Conservation (phyloP, 345 rosid species). For the Gossypium mustelinum region DNA sequence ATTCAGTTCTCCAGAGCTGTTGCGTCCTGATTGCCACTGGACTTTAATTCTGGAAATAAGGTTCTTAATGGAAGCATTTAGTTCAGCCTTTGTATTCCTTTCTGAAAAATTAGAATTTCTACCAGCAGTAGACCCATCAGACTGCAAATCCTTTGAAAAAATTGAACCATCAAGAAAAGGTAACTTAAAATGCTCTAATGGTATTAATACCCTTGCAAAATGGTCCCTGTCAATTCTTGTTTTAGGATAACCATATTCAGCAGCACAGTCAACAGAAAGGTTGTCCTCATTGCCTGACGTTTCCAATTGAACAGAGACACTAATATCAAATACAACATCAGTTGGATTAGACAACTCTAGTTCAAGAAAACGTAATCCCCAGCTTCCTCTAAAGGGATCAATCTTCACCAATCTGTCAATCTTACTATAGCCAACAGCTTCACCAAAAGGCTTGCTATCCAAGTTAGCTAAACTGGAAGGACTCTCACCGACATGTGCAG, state of each 20-base stretch:
- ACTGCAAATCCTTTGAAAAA: slow-evolving; percentile 60
- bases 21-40: slow-evolving; percentile 92
- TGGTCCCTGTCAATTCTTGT: slow-evolving; percentile 89
- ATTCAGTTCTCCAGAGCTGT: slow-evolving; percentile 90
- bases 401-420: slow-evolving; percentile 80
- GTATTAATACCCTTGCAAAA: slow-evolving; percentile 87
- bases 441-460: slow-evolving; percentile 30
- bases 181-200: slow-evolving; percentile 91
- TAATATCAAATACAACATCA: slow-evolving; percentile 81
- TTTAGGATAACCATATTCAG: slow-evolving; percentile 74
- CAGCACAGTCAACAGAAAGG: slow-evolving; percentile 36
- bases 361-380: slow-evolving; percentile 95
- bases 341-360: slow-evolving; percentile 95
- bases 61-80: slow-evolving; percentile 76
- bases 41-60: slow-evolving; percentile 88
- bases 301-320: slow-evolving; percentile 81
- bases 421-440: slow-evolving; percentile 42
- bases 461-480: slow-evolving; percentile 36
- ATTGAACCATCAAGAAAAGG: slow-evolving; percentile 90
- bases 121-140: slow-evolving; percentile 39
- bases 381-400: slow-evolving; percentile 93
- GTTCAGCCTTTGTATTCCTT: slow-evolving; percentile 81
- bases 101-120: slow-evolving; percentile 70
- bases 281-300: slow-evolving; percentile 42
- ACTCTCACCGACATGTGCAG: slow-evolving; percentile 75